phyloP scores from a whole-genome alignment of 2,329 filamentous ascomycete genomes.

The Thelonectria discophora region DNA sequence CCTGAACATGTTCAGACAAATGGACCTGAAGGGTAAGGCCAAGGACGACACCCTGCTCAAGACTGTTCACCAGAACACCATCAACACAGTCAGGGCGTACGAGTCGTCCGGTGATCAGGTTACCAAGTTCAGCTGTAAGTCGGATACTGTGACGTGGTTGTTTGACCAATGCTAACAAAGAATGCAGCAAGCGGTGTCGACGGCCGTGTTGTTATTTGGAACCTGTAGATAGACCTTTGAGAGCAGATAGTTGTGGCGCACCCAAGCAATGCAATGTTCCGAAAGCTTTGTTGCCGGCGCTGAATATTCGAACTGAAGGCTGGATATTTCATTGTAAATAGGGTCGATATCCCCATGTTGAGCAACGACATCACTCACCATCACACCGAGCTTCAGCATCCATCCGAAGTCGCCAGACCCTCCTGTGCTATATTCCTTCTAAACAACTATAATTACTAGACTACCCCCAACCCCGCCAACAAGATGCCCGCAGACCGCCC shows the following conservation, averaged over 20 bases:
- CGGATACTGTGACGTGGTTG: constrained; percentile 2
- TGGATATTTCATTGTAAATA: not conserved
- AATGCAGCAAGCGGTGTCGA: constrained; percentile 79
- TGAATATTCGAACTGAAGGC: not conserved
- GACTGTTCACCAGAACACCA: constrained; percentile 96
- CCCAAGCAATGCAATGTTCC: not conserved
- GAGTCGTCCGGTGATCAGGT: constrained; percentile 72
- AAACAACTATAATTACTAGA: too few relatives aligned
- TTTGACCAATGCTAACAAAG: constrained; percentile 42
- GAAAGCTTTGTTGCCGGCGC: not conserved
- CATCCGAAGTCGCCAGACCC: too few relatives aligned
- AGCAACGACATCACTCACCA: not conserved
- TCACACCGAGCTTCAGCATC: not conserved
- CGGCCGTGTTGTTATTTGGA: constrained; percentile 83
- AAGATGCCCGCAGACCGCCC: too few relatives aligned
- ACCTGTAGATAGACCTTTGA: constrained; percentile 55
- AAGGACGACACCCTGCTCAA: constrained; percentile 94
- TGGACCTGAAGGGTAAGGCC: constrained; percentile 95
- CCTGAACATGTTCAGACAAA: constrained; percentile 97
- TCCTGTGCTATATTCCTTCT: too few relatives aligned
- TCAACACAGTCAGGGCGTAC: constrained; percentile 83
- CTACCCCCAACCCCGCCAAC: too few relatives aligned
- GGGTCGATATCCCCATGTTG: not conserved
- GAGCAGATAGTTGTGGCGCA: constrained; percentile 4
- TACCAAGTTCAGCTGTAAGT: constrained; percentile 87